A percentile compares a stretch with the other conserved stretches of the same genome.
phyloP scores from a whole-genome alignment of 2,329 filamentous ascomycete genomes.

The Scytalidium lignicola region DNA sequence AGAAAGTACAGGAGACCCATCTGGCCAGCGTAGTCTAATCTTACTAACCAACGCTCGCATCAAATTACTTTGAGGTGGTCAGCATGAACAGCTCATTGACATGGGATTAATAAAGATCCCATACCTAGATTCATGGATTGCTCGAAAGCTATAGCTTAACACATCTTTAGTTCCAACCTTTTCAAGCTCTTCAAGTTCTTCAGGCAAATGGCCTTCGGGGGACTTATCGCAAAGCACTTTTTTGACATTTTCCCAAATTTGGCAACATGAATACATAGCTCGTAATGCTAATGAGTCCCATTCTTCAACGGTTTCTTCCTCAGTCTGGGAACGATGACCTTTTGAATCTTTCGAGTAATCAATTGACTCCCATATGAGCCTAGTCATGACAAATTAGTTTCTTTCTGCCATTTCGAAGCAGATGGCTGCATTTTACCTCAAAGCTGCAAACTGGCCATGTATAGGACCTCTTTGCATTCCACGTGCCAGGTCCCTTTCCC shows the following conservation, averaged over 20 bases:
- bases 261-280: constrained; percentile 50
- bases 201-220: constrained; percentile 79
- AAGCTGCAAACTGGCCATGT: constrained; percentile 64
- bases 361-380: constrained; percentile 21
- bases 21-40: constrained; percentile 39
- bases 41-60: constrained; percentile 58
- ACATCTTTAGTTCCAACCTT: constrained; percentile 81
- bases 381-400: constrained; percentile 9
- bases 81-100: constrained; percentile 1
- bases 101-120: constrained; percentile 7
- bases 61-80: constrained; percentile 53
- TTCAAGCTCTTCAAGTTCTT: constrained; percentile 67
- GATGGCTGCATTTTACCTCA: constrained; percentile 48
- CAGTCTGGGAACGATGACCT: not conserved
- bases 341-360: constrained; percentile 2
- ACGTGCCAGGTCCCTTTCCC: constrained; percentile 57
- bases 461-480: constrained; percentile 64
- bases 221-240: constrained; percentile 87
- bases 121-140: constrained; percentile 89
- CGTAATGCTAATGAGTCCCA: not conserved
- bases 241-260: constrained; percentile 73
- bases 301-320: not conserved
- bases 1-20: constrained; percentile 41
- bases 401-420: not conserved
- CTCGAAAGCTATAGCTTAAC: constrained; percentile 90